A percentile compares a stretch with the other conserved stretches of the same genome.
These are phyloP conservation scores for Plantago elongata DNA, from an alignment of 257 asterid species.

Conservation along the genomic window DNA sequence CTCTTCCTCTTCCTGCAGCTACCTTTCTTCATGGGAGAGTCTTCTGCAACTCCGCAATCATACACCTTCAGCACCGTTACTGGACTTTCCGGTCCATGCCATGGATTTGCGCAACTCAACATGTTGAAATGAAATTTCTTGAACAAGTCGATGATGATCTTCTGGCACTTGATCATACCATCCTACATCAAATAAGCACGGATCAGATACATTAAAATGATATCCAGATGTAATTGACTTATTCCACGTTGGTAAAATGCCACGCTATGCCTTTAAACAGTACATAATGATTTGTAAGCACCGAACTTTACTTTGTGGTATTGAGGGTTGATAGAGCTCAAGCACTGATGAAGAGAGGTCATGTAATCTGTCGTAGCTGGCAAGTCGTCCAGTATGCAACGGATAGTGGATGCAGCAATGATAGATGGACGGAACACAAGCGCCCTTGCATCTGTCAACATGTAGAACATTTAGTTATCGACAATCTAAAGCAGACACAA, in stretches of 20 bases:
- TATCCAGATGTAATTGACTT: too few relatives aligned
- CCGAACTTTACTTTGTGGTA: slow-evolving; percentile 35
- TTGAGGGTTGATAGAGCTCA: slow-evolving; percentile 35
- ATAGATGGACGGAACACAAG: slow-evolving; percentile 50
- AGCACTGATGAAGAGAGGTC: slow-evolving; percentile 20
- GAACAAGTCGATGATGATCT: slow-evolving; percentile 25
- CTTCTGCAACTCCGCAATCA: slow-evolving; percentile 15
- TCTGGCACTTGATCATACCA: slow-evolving; percentile 42
- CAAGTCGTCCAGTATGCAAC: slow-evolving; percentile 22
- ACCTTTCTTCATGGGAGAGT: slow-evolving; percentile 12
- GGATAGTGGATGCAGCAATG: slow-evolving; percentile 44
- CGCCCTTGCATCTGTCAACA: slow-evolving; percentile 39
- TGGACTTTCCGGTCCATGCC: slow-evolving; percentile 52
- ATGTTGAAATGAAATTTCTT: slow-evolving; percentile 10
- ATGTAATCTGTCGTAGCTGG: slow-evolving; percentile 8
- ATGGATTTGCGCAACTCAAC: slow-evolving; percentile 7
- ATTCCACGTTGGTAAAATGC: too few relatives aligned
- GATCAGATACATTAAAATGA: not conserved
- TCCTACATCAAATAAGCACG: slow-evolving; percentile 28
- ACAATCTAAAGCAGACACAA: not conserved
- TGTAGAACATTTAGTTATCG: not conserved
- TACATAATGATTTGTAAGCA: too few relatives aligned
- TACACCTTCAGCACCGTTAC: slow-evolving; percentile 45
- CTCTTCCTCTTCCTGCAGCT: slow-evolving; percentile 43
- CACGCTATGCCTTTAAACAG: too few relatives aligned